A percentile compares a stretch with the other conserved stretches of the same genome.
Conservation (phyloP, 345 rosid genomes). For the Excoecaria cochinchinensis region DNA sequence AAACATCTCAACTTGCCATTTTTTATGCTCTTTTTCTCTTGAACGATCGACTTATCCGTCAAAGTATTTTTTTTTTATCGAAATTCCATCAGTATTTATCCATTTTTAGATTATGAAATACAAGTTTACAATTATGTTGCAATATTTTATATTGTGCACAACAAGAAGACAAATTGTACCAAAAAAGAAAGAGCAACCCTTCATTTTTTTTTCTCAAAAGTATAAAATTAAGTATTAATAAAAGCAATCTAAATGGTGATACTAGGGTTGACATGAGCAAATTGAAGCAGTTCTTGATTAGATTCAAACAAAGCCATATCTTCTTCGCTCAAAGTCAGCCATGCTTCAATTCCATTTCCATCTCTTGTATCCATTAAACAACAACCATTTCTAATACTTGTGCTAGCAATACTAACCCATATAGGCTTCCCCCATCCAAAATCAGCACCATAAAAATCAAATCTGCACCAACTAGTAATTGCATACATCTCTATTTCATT, state of each 20-base stretch:
- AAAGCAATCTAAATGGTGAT: not conserved
- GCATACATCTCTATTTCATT: constrained; percentile 2
- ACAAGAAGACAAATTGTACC: no score
- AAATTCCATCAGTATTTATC: no score
- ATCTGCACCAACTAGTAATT: constrained; percentile 19
- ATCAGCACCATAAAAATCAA: constrained; percentile 6
- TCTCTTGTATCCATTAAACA: constrained; percentile 19
- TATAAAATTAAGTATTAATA: no score
- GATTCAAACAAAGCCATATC: constrained; percentile 7
- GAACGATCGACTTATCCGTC: no score
- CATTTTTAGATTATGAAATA: no score
- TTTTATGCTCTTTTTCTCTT: no score
- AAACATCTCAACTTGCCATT: no score
- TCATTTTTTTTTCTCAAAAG: no score
- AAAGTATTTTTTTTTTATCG: no score
- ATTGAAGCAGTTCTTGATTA: constrained; percentile 17
- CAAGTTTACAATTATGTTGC: no score
- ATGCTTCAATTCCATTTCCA: constrained; percentile 18
- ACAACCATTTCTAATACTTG: not conserved
- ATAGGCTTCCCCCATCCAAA: constrained; percentile 24
- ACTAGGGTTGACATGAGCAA: constrained; percentile 11
- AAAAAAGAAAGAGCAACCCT: no score
- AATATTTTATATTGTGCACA: no score
- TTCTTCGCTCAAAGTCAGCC: constrained; percentile 11
- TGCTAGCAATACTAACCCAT: not conserved